Conservation (phyloP, 345 rosid species). For the Eucalyptus viminalis region DNA sequence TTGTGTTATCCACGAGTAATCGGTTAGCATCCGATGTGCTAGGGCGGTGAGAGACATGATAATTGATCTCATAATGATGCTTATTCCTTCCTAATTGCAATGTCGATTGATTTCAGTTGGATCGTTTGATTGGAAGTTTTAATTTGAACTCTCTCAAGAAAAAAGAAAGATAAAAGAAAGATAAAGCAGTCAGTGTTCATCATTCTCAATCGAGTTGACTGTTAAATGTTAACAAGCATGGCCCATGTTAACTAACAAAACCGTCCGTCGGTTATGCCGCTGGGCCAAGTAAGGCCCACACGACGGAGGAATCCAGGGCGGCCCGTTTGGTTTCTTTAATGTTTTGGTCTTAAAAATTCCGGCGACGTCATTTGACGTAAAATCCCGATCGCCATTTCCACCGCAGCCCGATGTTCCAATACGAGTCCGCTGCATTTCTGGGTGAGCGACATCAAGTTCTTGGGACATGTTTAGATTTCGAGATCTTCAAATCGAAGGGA, state of each 20-base stretch:
- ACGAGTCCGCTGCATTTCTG: neutral
- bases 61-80: neutral
- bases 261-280: neutral
- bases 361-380: neutral
- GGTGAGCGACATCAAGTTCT: neutral
- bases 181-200: neutral
- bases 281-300: neutral
- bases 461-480: neutral
- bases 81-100: neutral
- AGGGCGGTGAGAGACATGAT: neutral
- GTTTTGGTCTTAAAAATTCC: neutral
- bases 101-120: neutral
- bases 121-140: neutral
- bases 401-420: neutral
- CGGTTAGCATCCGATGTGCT: neutral
- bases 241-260: neutral
- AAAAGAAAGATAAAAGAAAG: neutral
- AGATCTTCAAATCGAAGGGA: neutral
- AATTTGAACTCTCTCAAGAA: neutral
- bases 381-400: neutral
- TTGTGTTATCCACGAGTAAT: neutral
- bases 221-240: neutral
- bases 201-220: neutral
- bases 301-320: neutral
- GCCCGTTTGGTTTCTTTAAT: neutral